Evolutionary conservation across 768 basidiomycete species (phyloP).

Genomic region (Gymnopilus junonius): DNA sequence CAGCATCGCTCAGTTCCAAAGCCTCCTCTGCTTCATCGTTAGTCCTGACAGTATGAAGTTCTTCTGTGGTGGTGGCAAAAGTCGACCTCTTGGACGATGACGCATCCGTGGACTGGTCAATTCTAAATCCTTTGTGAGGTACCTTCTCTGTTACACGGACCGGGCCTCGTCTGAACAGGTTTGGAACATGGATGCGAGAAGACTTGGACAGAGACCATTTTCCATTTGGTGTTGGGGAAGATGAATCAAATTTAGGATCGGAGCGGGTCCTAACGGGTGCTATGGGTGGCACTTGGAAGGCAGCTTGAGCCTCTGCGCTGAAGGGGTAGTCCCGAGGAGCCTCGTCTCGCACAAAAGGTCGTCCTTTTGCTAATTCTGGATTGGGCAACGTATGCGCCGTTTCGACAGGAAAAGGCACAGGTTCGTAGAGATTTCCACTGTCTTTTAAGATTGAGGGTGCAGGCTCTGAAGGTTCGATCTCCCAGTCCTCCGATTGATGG

Average conservation of each 20-base stretch:
- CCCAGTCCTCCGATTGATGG: constrained; percentile 2
- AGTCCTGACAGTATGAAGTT: not conserved
- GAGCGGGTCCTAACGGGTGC: not conserved
- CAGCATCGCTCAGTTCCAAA: not conserved
- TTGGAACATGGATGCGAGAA: not conserved
- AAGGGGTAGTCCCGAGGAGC: not conserved
- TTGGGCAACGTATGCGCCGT: constrained; percentile 1
- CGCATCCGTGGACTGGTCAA: constrained; percentile 10
- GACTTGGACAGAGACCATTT: not conserved
- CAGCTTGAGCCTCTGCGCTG: not conserved
- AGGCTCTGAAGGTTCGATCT: not conserved
- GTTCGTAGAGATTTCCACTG: not conserved
- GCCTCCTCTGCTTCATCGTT: not conserved
- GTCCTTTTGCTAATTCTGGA: not conserved
- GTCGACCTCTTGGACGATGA: constrained; percentile 2
- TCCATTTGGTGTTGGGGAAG: not conserved
- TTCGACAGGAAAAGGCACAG: not conserved
- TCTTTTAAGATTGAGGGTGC: not conserved
- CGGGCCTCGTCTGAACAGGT: not conserved
- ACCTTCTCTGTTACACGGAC: not conserved
- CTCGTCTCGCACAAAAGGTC: not conserved
- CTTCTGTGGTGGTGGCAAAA: not conserved
- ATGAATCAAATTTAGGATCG: not conserved
- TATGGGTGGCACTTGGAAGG: not conserved
- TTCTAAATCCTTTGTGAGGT: not conserved